Base-by-base conservation (phyloP, 2,329 filamentous ascomycete species). In the Onygenales sp. region DNA sequence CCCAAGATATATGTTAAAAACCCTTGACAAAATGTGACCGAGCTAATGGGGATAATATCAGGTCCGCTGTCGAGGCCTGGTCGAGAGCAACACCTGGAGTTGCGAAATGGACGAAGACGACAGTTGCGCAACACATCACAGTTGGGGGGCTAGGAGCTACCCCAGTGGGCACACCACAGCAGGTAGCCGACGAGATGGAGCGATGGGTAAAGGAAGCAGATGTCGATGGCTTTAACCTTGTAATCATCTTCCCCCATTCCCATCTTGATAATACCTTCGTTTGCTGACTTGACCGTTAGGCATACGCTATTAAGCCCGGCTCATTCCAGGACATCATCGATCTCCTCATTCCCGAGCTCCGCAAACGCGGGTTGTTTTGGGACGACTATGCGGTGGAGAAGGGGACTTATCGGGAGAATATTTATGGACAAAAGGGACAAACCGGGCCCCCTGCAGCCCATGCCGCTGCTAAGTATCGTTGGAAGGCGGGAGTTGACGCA, bases 151-250 rank as follows among this genome's bases (percentile, higher is more conserved):
- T 86, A 14, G 83, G 84, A 0, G 80, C 83, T 0, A 76, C 82
- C 0, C 66, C 83, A 2, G 81, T 88, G 0, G 85, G 86, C 0
- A 87, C 82, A 0, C 72, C 85, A 0, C 65, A 74, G 13, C 78
- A 81, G 58, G 83, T 88, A 1, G 85, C 83, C 0, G 84, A 88
- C 62, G 76, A 78, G 43, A 73, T 89, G 53, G 82, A 88, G 67
- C 67, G 73, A 0, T 88, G 85, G 85, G 73, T 87, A 0, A 62
- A 72, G 5, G 84, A 87, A 63, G 84, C 82, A 0, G 85, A 87
- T 58, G 78, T 88, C 1, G 85, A 88, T 62, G 85, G 85, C 0
- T 89, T 89, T 68, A 89, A 89, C 62, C 77, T 88, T 64, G 83
- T 83, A 64, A 70, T 27, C 5, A 27, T 27, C 21, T 27, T 27